A percentile compares a stretch with the other conserved stretches of the same genome.
Conservation (phyloP, 345 rosid species). For the Noccaea bulbosa region DNA sequence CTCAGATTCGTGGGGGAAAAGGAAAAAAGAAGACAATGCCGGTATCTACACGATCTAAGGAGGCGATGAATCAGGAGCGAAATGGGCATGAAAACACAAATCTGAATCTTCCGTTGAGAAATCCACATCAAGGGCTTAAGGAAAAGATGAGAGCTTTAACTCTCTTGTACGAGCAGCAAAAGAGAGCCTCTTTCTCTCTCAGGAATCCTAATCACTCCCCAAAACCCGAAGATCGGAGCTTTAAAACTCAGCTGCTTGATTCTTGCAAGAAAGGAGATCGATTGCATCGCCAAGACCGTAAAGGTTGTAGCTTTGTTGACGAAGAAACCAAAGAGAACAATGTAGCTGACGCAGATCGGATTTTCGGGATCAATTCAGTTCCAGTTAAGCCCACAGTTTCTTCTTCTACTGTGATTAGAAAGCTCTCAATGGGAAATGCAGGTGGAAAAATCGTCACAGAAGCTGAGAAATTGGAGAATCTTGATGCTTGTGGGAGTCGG, state of each 20-base stretch:
- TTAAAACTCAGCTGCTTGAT: slow-evolving; percentile 51
- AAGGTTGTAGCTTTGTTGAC: slow-evolving; percentile 45
- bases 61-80: slow-evolving; percentile 45
- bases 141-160: slow-evolving; percentile 91
- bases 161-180: slow-evolving; percentile 88
- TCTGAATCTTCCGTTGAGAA: slow-evolving; percentile 52
- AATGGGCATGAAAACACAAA: slow-evolving; percentile 52
- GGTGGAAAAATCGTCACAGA: slow-evolving; percentile 43
- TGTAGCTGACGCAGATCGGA: slow-evolving; percentile 55
- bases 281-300: slow-evolving; percentile 38
- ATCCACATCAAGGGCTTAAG: slow-evolving; percentile 89
- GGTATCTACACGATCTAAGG: slow-evolving; percentile 80
- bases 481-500: slow-evolving; percentile 47
- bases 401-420: slow-evolving; percentile 58
- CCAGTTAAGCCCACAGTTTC: slow-evolving; percentile 48
- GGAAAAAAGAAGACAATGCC: slow-evolving; percentile 52
- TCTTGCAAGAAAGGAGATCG: slow-evolving; percentile 51
- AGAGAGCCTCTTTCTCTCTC: slow-evolving; percentile 64
- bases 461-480: slow-evolving; percentile 48
- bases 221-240: slow-evolving; percentile 54
- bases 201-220: slow-evolving; percentile 55
- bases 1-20: neutral
- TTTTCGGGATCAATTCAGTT: slow-evolving; percentile 57
- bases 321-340: slow-evolving; percentile 71
- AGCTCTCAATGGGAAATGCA: slow-evolving; percentile 67